These are phyloP conservation scores for Saprolegnia diclina DNA, from an alignment of 352 stramenopile species.

Conservation along the genomic window DNA sequence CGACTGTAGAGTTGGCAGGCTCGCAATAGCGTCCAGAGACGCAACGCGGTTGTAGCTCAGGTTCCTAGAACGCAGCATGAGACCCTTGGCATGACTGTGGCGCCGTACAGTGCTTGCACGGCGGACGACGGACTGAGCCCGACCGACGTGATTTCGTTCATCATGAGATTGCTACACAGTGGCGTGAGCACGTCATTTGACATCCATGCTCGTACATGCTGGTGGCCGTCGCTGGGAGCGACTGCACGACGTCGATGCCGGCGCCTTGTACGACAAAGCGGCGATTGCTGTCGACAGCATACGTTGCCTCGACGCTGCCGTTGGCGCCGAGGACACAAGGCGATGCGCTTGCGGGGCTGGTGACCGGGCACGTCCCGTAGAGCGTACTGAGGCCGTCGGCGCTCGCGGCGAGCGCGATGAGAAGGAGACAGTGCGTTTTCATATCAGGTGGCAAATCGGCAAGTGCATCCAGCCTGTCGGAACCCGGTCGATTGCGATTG, in stretches of 20 bases:
- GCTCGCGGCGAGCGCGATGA: neutral
- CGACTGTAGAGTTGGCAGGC: no score
- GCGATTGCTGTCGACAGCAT: neutral
- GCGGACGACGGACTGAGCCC: no score
- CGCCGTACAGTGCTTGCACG: no score
- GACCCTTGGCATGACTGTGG: no score
- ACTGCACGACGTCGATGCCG: neutral
- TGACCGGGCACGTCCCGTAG: neutral
- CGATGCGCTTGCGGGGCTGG: neutral
- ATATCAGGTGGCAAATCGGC: neutral
- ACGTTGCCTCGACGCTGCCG: neutral
- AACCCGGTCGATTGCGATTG: neutral
- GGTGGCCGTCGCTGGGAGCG: neutral
- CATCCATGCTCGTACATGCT: neutral
- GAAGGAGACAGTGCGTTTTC: neutral
- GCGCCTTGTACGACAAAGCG: neutral
- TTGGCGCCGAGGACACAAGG: neutral
- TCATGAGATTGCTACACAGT: neutral
- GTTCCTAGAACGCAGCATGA: no score
- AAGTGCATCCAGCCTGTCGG: neutral
- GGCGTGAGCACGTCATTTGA: neutral
- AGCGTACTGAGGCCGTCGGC: neutral
- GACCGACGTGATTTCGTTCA: neutral
- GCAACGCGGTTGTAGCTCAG: no score
- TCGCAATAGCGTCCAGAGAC: no score